Conservation (phyloP, 176 grass and related monocot species). For the Phragmites australis region DNA sequence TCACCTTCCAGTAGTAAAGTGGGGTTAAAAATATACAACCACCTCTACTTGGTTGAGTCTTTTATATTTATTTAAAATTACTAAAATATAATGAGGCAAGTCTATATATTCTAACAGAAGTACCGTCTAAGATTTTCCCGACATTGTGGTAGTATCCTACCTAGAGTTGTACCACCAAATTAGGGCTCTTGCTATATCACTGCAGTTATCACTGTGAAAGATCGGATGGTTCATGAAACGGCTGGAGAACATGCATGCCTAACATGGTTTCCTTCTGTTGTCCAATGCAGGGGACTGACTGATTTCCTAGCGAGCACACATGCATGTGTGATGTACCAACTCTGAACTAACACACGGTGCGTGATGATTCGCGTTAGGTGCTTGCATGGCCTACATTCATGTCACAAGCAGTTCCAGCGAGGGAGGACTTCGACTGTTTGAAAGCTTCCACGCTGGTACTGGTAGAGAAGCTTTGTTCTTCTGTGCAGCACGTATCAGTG, state of each 20-base stretch:
- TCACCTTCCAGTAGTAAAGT: too few species aligned
- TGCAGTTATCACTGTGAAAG: not conserved
- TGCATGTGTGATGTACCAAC: conserved; percentile 40
- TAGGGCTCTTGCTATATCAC: not conserved
- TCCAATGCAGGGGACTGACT: not conserved
- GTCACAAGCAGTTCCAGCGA: conserved; percentile 27
- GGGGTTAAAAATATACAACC: too few species aligned
- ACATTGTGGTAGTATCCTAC: not conserved
- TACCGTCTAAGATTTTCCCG: not conserved
- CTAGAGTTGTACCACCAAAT: conserved; percentile 11
- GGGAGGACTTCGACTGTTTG: conserved; percentile 22
- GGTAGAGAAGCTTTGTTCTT: conserved; percentile 27
- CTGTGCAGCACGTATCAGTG: conserved; percentile 27
- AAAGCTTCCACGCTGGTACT: conserved; percentile 3
- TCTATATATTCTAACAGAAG: too few species aligned
- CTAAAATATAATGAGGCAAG: too few species aligned
- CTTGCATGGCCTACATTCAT: conserved; percentile 24
- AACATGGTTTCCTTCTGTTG: conserved; percentile 18
- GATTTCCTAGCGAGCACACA: conserved; percentile 27
- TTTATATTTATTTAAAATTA: too few species aligned
- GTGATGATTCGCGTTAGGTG: conserved; percentile 46
- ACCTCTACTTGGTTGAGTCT: too few species aligned
- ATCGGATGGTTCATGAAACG: conserved; percentile 14
- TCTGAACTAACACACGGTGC: conserved; percentile 9
- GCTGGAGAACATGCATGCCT: not conserved